Conservation (phyloP, 2,329 filamentous ascomycete genomes). For the Corinectria fuckeliana region DNA sequence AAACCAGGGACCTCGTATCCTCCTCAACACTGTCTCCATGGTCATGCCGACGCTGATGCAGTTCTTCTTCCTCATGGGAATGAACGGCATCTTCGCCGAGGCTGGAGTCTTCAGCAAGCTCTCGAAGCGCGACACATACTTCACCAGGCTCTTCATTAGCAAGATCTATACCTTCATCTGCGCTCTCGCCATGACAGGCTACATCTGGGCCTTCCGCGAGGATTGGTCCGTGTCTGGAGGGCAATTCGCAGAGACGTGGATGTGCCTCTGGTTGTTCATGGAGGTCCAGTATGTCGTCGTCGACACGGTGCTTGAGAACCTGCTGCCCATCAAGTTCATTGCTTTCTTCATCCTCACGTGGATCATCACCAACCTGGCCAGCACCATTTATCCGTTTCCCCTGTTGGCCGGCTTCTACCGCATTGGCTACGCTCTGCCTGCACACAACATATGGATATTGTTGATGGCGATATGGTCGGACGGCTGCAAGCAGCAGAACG, state of each 20-base stretch:
- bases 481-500: conserved; percentile 46
- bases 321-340: conserved; percentile 44
- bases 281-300: conserved; percentile 51
- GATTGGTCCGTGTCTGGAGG: conserved; percentile 46
- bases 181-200: conserved; percentile 47
- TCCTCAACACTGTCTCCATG: conserved; percentile 49
- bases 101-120: conserved; percentile 19
- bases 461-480: conserved; percentile 51
- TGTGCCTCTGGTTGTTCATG: conserved; percentile 48
- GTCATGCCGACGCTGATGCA: conserved; percentile 44
- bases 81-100: conserved; percentile 31
- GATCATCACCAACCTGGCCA: conserved; percentile 49
- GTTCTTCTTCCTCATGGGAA: conserved; percentile 39
- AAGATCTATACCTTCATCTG: conserved; percentile 44
- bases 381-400: conserved; percentile 46
- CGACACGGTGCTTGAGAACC: conserved; percentile 40
- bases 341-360: conserved; percentile 52
- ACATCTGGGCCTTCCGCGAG: conserved; percentile 53
- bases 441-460: conserved; percentile 43
- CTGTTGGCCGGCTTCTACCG: conserved; percentile 49
- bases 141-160: conserved; percentile 37
- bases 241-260: conserved; percentile 38
- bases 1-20: conserved; percentile 41
- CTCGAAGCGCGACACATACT: conserved; percentile 35
- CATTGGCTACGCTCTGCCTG: conserved; percentile 46